Evolutionary conservation across 73 alveolate species (phyloP).

Genomic region (Vitrella brassicaformis): DNA sequence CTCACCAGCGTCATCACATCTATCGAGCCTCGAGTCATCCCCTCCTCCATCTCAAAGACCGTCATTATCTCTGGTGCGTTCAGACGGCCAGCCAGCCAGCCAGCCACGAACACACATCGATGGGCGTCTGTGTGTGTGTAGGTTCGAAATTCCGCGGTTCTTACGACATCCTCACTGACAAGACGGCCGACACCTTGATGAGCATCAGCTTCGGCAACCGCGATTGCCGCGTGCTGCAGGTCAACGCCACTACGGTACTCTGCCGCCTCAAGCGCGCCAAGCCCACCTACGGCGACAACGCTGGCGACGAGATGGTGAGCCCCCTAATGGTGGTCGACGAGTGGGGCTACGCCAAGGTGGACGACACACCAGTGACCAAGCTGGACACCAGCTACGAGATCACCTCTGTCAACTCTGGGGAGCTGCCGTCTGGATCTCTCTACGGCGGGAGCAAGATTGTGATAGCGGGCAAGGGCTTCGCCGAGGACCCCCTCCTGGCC

Average conservation of each 20-base stretch:
- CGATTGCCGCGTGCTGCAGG: background rate
- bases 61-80: background rate
- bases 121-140: no score
- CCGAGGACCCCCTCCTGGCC: background rate
- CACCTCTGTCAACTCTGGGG: background rate
- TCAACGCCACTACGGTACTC: background rate
- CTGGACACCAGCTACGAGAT: background rate
- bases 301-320: background rate
- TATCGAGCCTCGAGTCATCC: background rate
- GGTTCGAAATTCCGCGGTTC: no score
- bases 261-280: background rate
- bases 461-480: constrained; percentile 4
- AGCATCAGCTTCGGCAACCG: background rate
- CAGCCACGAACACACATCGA: no score
- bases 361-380: background rate
- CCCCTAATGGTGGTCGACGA: background rate
- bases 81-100: background rate
- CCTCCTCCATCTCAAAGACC: background rate
- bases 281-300: background rate
- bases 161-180: background rate
- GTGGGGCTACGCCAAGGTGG: constrained; percentile 1
- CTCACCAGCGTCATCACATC: background rate
- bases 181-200: background rate
- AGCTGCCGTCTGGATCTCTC: constrained; percentile 10
- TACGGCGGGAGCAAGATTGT: constrained; percentile 6